A percentile compares a stretch with the other conserved stretches of the same genome.
Evolutionary conservation across 768 basidiomycete genomes (phyloP).

Genomic region (Naematelia encephala): DNA sequence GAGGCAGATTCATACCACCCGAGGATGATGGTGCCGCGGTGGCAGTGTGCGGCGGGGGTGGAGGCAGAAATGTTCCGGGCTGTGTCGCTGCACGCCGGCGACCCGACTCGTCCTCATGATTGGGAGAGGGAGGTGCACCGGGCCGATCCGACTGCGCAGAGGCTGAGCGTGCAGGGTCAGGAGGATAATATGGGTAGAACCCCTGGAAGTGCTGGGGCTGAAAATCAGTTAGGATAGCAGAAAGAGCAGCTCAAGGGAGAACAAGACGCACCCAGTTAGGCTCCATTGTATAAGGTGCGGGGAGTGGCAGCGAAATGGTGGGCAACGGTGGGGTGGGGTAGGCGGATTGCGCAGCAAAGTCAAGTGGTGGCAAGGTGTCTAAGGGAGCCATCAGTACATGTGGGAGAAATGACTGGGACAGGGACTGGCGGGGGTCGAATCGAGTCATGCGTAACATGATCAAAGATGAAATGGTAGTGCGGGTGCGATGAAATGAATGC

Average conservation of each 20-base stretch:
- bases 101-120: not conserved
- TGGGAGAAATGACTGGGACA: not conserved
- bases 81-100: not conserved
- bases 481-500: too few relatives aligned
- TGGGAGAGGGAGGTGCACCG: not conserved
- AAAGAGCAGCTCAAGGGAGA: not conserved
- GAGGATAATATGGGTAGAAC: not conserved
- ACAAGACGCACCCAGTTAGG: constrained; percentile 4
- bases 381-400: not conserved
- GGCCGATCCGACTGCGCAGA: not conserved
- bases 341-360: too few relatives aligned
- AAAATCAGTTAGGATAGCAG: not conserved
- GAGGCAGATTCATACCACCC: constrained; percentile 21
- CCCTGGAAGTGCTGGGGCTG: not conserved
- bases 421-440: too few relatives aligned
- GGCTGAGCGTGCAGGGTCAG: not conserved
- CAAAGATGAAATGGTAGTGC: too few relatives aligned
- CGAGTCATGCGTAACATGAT: too few relatives aligned
- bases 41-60: constrained; percentile 3
- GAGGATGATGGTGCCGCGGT: not conserved
- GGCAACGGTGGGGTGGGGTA: not conserved
- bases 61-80: not conserved
- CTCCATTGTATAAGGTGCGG: constrained; percentile 1
- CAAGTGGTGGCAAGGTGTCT: not conserved
- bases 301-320: not conserved